Evolutionary conservation across 257 asterid genomes (phyloP), one percentile per base, ranked within the genome.

Genomic region (Verbena officinalis): DNA sequence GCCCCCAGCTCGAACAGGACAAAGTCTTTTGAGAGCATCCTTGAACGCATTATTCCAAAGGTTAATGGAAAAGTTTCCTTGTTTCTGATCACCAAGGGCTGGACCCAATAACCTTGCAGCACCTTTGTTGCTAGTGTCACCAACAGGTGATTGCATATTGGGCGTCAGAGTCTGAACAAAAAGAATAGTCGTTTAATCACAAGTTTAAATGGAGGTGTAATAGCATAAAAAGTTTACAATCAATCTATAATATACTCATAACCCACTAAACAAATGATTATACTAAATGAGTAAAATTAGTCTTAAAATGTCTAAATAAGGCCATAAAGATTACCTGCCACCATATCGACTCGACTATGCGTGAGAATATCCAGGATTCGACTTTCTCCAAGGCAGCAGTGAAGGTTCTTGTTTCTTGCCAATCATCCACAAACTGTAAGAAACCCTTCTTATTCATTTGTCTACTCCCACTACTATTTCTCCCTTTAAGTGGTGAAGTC

Each of bases 281-380:
- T 48, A 43, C 50, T 27, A 49, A 17, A 51, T 20, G 52, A 43
- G 21, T 61, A 69, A 24, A 49, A n/a, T n/a, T 34, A 9, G 13
- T 24, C 46, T 30, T 15, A 20, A 30, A 52, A 43, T 50, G 50
- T 45, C 39, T 22, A 13, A 19, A 43, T 30, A 15, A 57, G 44
- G 19, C 9, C 12, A 24, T 9, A 75, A 55, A 62, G 40, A 71
- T 75, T 61, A 94, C 99, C 99, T 94, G 99, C 99, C 99, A 94
- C 99, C 97, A 94, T 78, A 94, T 86, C 14, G 96, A 94, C 75
- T 94, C 97, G 45, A 94, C 91, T 23, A 88, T 86, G 80, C 99
- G 83, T 49, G 83, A 84, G 80, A 94, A 94, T 70, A 94, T 86
- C 97, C 99, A 90, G 49, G 95, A 85, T 78, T 94, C 97, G 14